Evolutionary conservation across 176 grass and related monocot species (phyloP).

Genomic region (Juncus inflexus): DNA sequence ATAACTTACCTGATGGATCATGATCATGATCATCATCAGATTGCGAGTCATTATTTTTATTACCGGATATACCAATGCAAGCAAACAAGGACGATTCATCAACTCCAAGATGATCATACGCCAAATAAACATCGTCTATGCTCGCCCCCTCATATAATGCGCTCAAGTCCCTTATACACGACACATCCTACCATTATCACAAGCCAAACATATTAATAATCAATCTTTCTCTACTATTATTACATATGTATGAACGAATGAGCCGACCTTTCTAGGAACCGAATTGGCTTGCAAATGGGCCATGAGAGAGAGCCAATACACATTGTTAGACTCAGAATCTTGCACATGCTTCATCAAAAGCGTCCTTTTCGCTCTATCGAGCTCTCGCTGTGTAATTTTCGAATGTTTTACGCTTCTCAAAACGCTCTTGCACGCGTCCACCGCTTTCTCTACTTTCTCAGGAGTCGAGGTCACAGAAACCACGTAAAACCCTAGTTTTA

Average conservation of each 20-base stretch:
- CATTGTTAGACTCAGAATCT: constrained; percentile 92
- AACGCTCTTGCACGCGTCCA: constrained; percentile 98
- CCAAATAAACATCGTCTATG: constrained; percentile 92
- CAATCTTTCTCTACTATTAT: too few relatives aligned
- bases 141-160: constrained; percentile 80
- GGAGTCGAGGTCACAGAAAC: constrained; percentile 93
- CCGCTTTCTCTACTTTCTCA: constrained; percentile 89
- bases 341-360: constrained; percentile 76
- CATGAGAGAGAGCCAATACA: constrained; percentile 89
- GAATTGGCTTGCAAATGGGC: constrained; percentile 85
- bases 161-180: constrained; percentile 86
- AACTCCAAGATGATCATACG: constrained; percentile 88
- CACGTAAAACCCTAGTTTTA: constrained; percentile 95
- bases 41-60: too few relatives aligned
- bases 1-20: too few relatives aligned
- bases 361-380: constrained; percentile 93
- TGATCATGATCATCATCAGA: too few relatives aligned
- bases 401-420: constrained; percentile 80
- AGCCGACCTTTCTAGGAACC: constrained; percentile 74
- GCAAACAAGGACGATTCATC: constrained; percentile 89
- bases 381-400: constrained; percentile 82
- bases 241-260: too few relatives aligned
- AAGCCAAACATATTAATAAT: not conserved
- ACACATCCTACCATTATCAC: constrained; percentile 54
- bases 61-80: constrained; percentile 78